Percentiles rank a stretch among this genome's conserved stretches.
These are phyloP conservation scores for Backusella circina DNA, from an alignment of 192 early-diverging fungal genomes.

Conservation along the genomic window DNA sequence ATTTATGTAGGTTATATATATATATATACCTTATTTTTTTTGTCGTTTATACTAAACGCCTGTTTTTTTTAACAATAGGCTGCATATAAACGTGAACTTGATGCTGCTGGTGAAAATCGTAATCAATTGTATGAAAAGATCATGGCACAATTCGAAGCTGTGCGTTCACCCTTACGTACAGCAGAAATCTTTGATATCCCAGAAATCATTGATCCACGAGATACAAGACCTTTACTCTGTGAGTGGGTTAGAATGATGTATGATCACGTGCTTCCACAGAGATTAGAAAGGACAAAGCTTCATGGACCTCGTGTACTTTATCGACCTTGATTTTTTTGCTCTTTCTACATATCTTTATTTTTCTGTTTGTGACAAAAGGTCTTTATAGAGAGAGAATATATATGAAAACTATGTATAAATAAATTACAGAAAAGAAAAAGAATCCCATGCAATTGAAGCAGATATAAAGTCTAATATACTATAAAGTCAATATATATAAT, in stretches of 20 bases:
- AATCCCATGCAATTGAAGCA: neutral
- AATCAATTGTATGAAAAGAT: constrained; percentile 27
- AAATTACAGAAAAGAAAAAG: too few relatives aligned
- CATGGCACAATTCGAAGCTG: constrained; percentile 32
- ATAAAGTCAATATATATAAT: too few relatives aligned
- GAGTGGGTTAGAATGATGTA: constrained; percentile 36
- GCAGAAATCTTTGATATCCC: constrained; percentile 36
- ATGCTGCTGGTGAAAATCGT: constrained; percentile 32
- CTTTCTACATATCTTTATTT: neutral
- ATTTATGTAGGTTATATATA: constrained; percentile 19
- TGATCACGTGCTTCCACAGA: constrained; percentile 28
- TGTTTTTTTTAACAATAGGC: constrained; percentile 18
- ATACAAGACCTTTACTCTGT: constrained; percentile 29
- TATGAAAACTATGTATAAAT: neutral
- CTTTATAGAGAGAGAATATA: neutral
- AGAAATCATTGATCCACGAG: constrained; percentile 37
- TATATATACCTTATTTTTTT: neutral
- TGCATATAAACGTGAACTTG: constrained; percentile 30
- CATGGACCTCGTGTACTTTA: constrained; percentile 26
- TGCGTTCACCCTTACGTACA: constrained; percentile 30
- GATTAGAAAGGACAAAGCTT: constrained; percentile 25
- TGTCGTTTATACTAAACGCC: neutral
- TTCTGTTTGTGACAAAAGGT: neutral
- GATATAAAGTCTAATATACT: neutral
- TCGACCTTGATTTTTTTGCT: constrained; percentile 14